These are phyloP conservation scores for Cercospora citrullina DNA, from an alignment of 2,329 filamentous ascomycete species.

Conservation along the genomic window DNA sequence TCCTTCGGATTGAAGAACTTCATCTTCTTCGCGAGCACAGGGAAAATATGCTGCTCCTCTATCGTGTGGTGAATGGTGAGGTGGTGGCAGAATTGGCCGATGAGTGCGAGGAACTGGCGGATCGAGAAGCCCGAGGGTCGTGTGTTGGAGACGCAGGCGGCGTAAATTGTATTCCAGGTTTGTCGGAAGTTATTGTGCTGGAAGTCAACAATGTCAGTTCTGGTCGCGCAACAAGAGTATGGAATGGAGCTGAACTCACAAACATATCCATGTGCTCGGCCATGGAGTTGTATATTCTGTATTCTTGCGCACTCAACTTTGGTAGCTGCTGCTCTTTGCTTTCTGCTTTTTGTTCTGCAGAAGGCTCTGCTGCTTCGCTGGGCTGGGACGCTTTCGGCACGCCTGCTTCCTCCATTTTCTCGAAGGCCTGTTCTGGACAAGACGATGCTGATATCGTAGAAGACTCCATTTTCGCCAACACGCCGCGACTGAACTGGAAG, in stretches of 20 bases:
- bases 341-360: constrained; percentile 12
- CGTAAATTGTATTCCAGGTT: constrained; percentile 70
- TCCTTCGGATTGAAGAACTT: constrained; percentile 69
- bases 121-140: constrained; percentile 66
- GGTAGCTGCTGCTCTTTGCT: constrained; percentile 51
- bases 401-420: constrained; percentile 32
- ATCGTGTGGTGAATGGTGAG: constrained; percentile 79
- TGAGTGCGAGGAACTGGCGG: constrained; percentile 65
- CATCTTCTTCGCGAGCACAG: constrained; percentile 73
- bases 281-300: constrained; percentile 68
- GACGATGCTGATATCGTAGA: background rate
- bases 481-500: background rate
- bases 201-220: background rate
- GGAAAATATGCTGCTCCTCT: constrained; percentile 73
- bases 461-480: background rate
- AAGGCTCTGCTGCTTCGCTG: constrained; percentile 19
- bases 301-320: constrained; percentile 66
- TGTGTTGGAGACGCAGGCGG: constrained; percentile 59
- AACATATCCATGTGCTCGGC: constrained; percentile 74
- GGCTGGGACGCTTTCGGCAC: constrained; percentile 27
- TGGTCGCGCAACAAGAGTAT: background rate
- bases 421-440: constrained; percentile 23
- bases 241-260: constrained; percentile 49
- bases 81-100: constrained; percentile 67
- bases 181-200: constrained; percentile 76